Percentiles rank a stretch among this genome's conserved stretches.
Conservation (phyloP, 139 green algal species). For the Dunaliella primolecta region DNA sequence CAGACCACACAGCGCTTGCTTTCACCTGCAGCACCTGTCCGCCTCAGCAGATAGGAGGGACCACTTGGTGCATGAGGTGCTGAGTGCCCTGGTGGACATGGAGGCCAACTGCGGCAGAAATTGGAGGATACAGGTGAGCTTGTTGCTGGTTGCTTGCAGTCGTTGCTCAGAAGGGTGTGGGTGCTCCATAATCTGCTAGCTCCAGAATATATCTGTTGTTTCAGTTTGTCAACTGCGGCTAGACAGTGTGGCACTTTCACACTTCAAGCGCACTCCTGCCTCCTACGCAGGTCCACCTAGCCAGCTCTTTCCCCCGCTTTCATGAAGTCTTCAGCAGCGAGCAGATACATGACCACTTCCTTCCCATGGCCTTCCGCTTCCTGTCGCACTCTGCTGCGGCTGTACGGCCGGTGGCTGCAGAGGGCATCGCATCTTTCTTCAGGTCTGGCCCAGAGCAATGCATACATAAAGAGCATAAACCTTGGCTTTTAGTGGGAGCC, state of each 20-base stretch:
- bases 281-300: slow-evolving; percentile 28
- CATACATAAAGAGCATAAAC: no score
- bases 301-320: slow-evolving; percentile 39
- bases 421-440: slow-evolving; percentile 43
- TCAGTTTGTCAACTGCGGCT: no score
- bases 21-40: background rate
- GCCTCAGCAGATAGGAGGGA: slow-evolving; percentile 1
- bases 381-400: slow-evolving; percentile 37
- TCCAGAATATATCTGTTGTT: no score
- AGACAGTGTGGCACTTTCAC: no score
- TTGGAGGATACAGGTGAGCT: slow-evolving; percentile 47
- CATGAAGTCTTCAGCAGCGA: slow-evolving; percentile 37
- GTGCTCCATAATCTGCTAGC: no score
- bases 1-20: no score
- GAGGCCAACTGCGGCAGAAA: slow-evolving; percentile 26
- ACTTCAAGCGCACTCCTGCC: slow-evolving; percentile 7
- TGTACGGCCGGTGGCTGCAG: slow-evolving; percentile 47
- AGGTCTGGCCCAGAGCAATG: no score
- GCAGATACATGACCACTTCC: slow-evolving; percentile 45
- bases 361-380: slow-evolving; percentile 42
- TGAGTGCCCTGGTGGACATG: slow-evolving; percentile 47
- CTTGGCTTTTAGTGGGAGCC: no score
- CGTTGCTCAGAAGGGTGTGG: no score
- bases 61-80: slow-evolving; percentile 36
- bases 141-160: no score